Base-by-base conservation (phyloP, 2,329 filamentous ascomycete genomes). In the Ophiostoma sp. region DNA sequence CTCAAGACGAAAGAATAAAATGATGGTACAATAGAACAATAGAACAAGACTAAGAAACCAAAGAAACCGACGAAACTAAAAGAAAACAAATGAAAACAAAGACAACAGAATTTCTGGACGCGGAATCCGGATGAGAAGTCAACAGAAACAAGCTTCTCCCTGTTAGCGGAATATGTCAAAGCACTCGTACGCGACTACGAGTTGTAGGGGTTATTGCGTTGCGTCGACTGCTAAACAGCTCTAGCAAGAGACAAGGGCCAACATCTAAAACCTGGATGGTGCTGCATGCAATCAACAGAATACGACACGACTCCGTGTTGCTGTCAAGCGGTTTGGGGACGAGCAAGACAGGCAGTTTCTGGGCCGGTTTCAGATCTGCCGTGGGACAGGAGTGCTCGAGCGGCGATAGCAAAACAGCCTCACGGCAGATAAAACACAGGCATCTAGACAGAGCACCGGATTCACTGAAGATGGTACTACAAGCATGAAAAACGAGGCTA, bases 331-430 rank as follows among this genome's bases (percentile, higher is more conserved):
- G 55, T 60, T 60, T 60, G 55, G 55, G 55, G 49, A 27, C 18
- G n/a, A 12, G 49, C 49, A 55, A 18, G 49, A 55, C 27, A 27
- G n/a, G 45, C 45, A n/a, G 49, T 27, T 27, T 55, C 49, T 55
- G 49, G 49, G 49, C 49, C 49, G 49, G 49, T 55, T 55, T 55
- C 49, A 55, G 49, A 55, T 55, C 49, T 55, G 49, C 18, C 49
- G 49, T 55, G 47, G 47, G 47, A 16, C 47, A 52, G 11, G 45
- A 47, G 45, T 47, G 27, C 27, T 27, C 27, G 27, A 27, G 27
- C 27, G 27, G 27, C 27, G 27, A 27, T 27, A 27, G 27, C 27
- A 27, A 27, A 27, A 27, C 27, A 27, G 27, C 27, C 27, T 27
- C 27, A 27, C 27, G 27, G 27, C 1, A 27, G 27, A 27, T 27